phyloP scores from a whole-genome alignment of 345 rosid genomes.

The Balakata baccata region DNA sequence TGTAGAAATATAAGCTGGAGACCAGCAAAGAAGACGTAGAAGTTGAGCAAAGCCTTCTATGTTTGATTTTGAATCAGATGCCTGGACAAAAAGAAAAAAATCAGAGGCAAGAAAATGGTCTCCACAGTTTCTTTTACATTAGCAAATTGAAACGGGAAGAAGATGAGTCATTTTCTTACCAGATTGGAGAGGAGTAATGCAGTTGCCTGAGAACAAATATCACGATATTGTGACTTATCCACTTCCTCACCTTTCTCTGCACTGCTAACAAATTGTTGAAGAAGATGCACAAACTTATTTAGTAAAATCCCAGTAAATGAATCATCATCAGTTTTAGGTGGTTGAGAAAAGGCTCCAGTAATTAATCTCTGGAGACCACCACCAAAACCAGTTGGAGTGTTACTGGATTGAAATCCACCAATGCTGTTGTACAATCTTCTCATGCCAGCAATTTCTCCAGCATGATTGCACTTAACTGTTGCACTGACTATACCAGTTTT shows the following conservation, averaged over 20 bases:
- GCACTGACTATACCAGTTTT: slow-evolving; percentile 95
- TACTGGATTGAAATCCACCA: slow-evolving; percentile 82
- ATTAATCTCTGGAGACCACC: slow-evolving; percentile 82
- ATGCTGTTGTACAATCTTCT: slow-evolving; percentile 90
- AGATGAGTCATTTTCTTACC: slow-evolving; percentile 46
- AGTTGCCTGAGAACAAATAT: slow-evolving; percentile 92
- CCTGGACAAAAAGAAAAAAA: slow-evolving; percentile 40
- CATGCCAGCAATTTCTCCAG: slow-evolving; percentile 99
- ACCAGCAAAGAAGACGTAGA: slow-evolving; percentile 97
- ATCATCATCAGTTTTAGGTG: slow-evolving; percentile 63
- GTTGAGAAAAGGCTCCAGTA: slow-evolving; percentile 84
- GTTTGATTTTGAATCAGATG: slow-evolving; percentile 66
- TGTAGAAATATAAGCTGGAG: slow-evolving; percentile 94
- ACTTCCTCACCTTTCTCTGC: slow-evolving; percentile 91
- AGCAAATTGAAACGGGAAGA: neutral
- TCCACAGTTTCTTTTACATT: slow-evolving; percentile 7
- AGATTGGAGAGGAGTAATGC: slow-evolving; percentile 89
- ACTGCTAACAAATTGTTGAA: slow-evolving; percentile 82
- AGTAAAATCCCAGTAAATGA: slow-evolving; percentile 88
- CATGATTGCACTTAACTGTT: slow-evolving; percentile 89
- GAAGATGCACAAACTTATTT: slow-evolving; percentile 75
- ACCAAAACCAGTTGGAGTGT: slow-evolving; percentile 48
- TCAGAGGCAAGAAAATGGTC: slow-evolving; percentile 18
- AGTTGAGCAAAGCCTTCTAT: slow-evolving; percentile 90
- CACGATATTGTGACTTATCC: slow-evolving; percentile 83